These are phyloP conservation scores for Camelina laxa DNA, from an alignment of 345 rosid species.

Conservation along the genomic window DNA sequence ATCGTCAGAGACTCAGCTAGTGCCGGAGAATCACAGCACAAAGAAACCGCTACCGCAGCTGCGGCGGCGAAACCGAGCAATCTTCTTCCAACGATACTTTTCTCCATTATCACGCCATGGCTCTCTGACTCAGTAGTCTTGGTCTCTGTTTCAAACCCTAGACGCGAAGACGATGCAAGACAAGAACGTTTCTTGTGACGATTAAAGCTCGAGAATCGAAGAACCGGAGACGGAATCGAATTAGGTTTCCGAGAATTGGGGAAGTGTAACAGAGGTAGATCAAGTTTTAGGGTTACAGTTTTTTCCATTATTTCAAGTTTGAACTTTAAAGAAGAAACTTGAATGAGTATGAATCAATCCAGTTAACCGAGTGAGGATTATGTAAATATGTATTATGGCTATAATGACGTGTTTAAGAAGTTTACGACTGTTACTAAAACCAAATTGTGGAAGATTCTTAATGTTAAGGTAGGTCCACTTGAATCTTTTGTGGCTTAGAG, in stretches of 20 bases:
- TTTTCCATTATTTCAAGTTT: constrained; percentile 52
- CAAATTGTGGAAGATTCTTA: constrained; percentile 40
- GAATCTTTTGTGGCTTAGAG: constrained; percentile 62
- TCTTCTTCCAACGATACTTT: constrained; percentile 46
- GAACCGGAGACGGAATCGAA: constrained; percentile 31
- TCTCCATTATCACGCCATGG: constrained; percentile 30
- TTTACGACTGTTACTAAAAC: constrained; percentile 42
- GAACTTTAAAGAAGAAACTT: neutral
- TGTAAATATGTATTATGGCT: neutral
- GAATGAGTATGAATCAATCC: constrained; percentile 5
- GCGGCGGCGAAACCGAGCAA: constrained; percentile 59
- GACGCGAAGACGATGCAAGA: constrained; percentile 33
- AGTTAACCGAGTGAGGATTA: neutral
- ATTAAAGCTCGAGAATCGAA: constrained; percentile 33
- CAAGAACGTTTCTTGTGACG: constrained; percentile 42
- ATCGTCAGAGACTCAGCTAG: constrained; percentile 74
- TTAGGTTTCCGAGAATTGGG: constrained; percentile 43
- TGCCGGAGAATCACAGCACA: constrained; percentile 64
- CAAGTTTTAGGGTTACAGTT: constrained; percentile 42
- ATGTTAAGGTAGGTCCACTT: constrained; percentile 44
- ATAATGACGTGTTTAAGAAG: constrained; percentile 21
- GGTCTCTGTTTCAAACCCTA: constrained; percentile 26
- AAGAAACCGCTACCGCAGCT: constrained; percentile 60
- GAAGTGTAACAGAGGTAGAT: constrained; percentile 38
- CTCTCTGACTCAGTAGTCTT: constrained; percentile 6